These are phyloP conservation scores for Vigna trinervia DNA, from an alignment of 306 rosid species.

Conservation along the genomic window DNA sequence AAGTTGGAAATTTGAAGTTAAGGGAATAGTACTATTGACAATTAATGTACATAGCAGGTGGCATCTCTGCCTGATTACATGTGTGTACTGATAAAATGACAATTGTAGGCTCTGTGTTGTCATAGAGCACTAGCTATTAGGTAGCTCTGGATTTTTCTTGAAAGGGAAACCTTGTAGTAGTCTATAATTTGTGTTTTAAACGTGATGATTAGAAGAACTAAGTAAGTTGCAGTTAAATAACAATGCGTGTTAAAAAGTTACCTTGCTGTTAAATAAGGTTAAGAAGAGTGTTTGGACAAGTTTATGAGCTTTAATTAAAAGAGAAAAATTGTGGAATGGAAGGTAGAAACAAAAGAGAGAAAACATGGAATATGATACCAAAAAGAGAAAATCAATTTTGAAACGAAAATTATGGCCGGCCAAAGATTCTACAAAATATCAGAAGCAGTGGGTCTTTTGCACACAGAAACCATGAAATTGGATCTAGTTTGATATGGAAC, in stretches of 20 bases:
- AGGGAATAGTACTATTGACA: constrained; percentile 5
- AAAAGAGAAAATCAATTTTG: not conserved
- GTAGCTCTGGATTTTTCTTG: not conserved
- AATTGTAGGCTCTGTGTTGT: not conserved
- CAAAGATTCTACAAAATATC: not conserved
- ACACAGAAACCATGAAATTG: no score
- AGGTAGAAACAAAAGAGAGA: constrained; percentile 24
- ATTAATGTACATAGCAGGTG: not conserved
- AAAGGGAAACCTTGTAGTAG: not conserved
- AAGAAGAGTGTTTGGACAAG: not conserved
- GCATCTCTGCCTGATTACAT: not conserved
- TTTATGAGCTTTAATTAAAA: not conserved
- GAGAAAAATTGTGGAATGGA: not conserved
- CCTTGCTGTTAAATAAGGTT: not conserved
- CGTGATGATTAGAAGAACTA: not conserved
- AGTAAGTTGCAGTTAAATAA: not conserved
- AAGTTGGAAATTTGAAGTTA: not conserved
- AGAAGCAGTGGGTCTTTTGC: not conserved
- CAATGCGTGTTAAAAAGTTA: not conserved
- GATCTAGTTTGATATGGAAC: not conserved
- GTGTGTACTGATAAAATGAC: constrained; percentile 3
- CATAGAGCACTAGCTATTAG: constrained; percentile 6
- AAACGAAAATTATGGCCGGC: not conserved
- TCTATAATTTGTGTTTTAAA: not conserved
- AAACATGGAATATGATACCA: not conserved